phyloP scores from a whole-genome alignment of 75 land plant species.

The Larix kaempferi region DNA sequence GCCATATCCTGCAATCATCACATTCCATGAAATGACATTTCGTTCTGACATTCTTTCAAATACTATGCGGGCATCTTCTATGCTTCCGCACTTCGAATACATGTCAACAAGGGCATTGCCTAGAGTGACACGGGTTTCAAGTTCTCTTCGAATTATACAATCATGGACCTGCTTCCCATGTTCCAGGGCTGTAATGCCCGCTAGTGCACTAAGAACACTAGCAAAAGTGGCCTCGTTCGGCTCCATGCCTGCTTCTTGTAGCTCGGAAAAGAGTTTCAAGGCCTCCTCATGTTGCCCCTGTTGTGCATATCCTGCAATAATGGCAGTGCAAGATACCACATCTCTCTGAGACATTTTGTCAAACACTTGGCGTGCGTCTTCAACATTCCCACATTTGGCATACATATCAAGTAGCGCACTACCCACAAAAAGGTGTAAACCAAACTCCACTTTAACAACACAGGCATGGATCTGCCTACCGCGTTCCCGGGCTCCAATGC shows the following conservation, averaged over 20 bases:
- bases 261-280: not conserved
- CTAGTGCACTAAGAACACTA: conserved; percentile 15
- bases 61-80: conserved; percentile 8
- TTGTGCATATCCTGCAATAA: conserved; percentile 20
- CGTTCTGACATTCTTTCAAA: conserved; percentile 1
- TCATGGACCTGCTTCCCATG: conserved; percentile 6
- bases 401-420: conserved; percentile 24
- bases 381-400: conserved; percentile 17
- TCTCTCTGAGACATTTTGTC: conserved; percentile 18
- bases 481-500: conserved; percentile 12
- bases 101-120: conserved; percentile 13
- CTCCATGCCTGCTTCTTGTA: not conserved
- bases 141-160: not conserved
- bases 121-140: not conserved
- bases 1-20: conserved; percentile 14
- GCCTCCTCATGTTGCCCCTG: conserved; percentile 5
- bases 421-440: conserved; percentile 11
- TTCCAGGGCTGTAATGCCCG: conserved; percentile 2
- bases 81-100: conserved; percentile 19
- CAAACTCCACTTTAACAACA: conserved; percentile 7
- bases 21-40: conserved; percentile 17
- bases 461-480: conserved; percentile 23
- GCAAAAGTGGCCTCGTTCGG: conserved; percentile 3
- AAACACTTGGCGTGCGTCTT: conserved; percentile 23
- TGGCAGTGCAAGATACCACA: conserved; percentile 18